These are phyloP conservation scores for Aspergillus pseudoterreus DNA, from an alignment of 2,329 filamentous ascomycete genomes.

Conservation along the genomic window DNA sequence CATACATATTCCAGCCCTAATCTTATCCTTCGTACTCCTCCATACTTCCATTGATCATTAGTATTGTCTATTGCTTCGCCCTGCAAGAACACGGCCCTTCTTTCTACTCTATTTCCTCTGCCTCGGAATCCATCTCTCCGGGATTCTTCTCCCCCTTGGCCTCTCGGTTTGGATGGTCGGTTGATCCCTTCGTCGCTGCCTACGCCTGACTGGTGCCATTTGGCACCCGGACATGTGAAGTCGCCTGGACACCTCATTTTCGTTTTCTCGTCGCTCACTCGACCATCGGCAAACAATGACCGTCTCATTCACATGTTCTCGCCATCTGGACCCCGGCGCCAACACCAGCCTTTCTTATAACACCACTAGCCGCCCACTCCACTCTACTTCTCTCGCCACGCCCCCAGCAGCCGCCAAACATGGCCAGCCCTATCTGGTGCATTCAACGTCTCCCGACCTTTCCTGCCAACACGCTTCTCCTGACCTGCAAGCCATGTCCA, in stretches of 20 bases:
- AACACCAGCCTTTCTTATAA: constrained; percentile 10
- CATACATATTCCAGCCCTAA: not conserved
- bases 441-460: not conserved
- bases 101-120: not conserved
- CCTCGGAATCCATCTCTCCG: not conserved
- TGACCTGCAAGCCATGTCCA: constrained; percentile 10
- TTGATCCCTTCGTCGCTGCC: constrained; percentile 11
- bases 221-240: constrained; percentile 15
- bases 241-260: not conserved
- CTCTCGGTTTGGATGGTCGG: constrained; percentile 3
- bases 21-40: not conserved
- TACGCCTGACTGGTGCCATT: constrained; percentile 13
- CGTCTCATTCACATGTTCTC: constrained; percentile 27
- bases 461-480: constrained; percentile 11
- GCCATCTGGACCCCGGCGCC: constrained; percentile 15
- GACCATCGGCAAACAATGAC: constrained; percentile 2
- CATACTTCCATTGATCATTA: not conserved
- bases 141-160: constrained; percentile 2
- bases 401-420: constrained; percentile 7
- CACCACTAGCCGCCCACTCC: constrained; percentile 9
- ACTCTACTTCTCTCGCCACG: constrained; percentile 9
- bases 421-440: constrained; percentile 1
- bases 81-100: not conserved
- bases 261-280: not conserved
- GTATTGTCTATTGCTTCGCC: not conserved